Evolutionary conservation across 306 rosid species (phyloP).

Genomic region (Neltuma alba): DNA sequence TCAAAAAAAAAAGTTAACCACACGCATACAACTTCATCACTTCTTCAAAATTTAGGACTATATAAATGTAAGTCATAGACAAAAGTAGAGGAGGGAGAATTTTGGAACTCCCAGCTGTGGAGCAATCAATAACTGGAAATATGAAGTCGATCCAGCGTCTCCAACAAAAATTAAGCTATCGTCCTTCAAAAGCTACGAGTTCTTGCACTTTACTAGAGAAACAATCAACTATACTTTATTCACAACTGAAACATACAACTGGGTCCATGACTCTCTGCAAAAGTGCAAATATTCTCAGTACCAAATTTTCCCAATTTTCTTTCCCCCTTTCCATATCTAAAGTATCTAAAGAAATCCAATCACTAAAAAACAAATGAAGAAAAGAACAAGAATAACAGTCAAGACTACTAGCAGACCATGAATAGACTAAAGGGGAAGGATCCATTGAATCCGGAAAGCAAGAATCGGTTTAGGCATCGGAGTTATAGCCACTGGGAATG

Average conservation of each 20-base stretch:
- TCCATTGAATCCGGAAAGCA: neutral
- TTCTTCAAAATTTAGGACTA: no score
- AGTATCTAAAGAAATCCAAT: neutral
- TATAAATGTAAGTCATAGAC: no score
- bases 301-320: neutral
- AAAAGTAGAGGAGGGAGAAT: no score
- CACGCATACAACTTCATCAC: no score
- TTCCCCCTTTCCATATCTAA: neutral
- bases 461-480: neutral
- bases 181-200: neutral
- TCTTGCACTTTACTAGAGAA: neutral
- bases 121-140: no score
- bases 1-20: no score
- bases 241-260: neutral
- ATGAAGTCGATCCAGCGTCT: neutral
- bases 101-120: neutral
- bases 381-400: neutral
- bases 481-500: constrained; percentile 17
- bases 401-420: neutral
- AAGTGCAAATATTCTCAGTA: neutral
- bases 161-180: neutral
- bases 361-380: neutral
- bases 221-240: neutral
- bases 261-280: neutral
- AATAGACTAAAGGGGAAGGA: neutral